Evolutionary conservation across 257 asterid genomes (phyloP), one percentile per base, ranked within the genome.

Genomic region (Nicotiana undulata): DNA sequence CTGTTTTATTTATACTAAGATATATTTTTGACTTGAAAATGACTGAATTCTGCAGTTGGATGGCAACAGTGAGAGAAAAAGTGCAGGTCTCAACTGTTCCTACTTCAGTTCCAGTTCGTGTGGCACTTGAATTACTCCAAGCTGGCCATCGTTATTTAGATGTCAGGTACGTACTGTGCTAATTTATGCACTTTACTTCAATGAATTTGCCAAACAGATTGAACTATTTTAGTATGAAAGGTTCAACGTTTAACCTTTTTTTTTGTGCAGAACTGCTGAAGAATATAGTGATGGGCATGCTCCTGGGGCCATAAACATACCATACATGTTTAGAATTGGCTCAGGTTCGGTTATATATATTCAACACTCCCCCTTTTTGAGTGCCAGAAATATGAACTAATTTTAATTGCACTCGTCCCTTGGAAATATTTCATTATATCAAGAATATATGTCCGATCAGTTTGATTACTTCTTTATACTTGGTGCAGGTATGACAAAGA

Each of bases 101-200:
- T 15, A 86, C 91, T 1, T 93, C 97, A 1, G 97, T 93, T 17
- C 97, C 97, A 1, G 93, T 93, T 75, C 91, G 95, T 18, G 97
- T 93, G 17, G 97, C 97, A 0, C 88, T 87, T 2, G 97, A 93
- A 79, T 92, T 93, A 31, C 92, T 88, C 76, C 95, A 85, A 80
- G 97, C 97, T 16, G 97, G 97, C 2, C 94, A 93, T 78, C 94
- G 79, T 68, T 93, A 89, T 82, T 80, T 93, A 32, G 98, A 93
- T 76, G 97, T 93, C 59, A 91, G 97, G 97, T 92, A 53, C 32
- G n/a, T 67, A 29, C 9, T 66, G 9, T 24, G 26, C 29, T 4
- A 59, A 59, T 60, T 77, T 58, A 13, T 76, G 53, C 31, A 9
- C 29, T n/a, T 67, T 10, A 18, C 1, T 51, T 15, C 18, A 13